phyloP scores from a whole-genome alignment of 495 filamentous ascomycete species.

The Tuber calosporum region DNA sequence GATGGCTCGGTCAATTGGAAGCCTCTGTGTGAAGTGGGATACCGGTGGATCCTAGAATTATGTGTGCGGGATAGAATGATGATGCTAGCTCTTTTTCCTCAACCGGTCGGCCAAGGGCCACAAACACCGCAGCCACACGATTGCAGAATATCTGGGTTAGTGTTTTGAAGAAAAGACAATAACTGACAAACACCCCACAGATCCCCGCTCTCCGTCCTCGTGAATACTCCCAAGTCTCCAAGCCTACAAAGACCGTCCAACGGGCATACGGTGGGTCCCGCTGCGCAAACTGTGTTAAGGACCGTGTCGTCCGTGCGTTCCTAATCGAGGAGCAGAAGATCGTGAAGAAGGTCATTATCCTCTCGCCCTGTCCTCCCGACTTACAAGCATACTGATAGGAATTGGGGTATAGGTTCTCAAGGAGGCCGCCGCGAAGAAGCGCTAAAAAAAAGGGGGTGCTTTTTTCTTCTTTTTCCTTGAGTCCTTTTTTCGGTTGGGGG shows the following conservation, averaged over 20 bases:
- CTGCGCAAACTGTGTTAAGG: slow-evolving; percentile 97
- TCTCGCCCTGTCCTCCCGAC: neutral
- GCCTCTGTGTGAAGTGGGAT: neutral
- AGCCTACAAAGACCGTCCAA: slow-evolving; percentile 97
- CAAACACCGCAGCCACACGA: neutral
- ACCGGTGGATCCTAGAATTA: neutral
- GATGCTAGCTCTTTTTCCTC: neutral
- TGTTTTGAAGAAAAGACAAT: neutral
- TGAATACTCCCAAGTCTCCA: slow-evolving; percentile 91
- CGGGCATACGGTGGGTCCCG: slow-evolving; percentile 95
- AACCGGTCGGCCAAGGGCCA: neutral
- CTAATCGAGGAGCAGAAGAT: slow-evolving; percentile 99
- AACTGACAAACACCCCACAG: slow-evolving; percentile 46
- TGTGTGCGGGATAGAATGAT: neutral
- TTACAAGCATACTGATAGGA: neutral
- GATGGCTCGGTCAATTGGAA: neutral
- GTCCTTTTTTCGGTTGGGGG: neutral
- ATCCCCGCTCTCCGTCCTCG: slow-evolving; percentile 93
- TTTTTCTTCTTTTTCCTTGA: neutral
- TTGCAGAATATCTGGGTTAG: neutral
- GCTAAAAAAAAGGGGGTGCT: slow-evolving; percentile 38
- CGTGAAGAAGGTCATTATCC: slow-evolving; percentile 82
- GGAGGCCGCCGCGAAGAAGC: slow-evolving; percentile 67
- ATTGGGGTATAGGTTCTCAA: slow-evolving; percentile 49
- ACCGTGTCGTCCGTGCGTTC: slow-evolving; percentile 93